A percentile compares a stretch with the other conserved stretches of the same genome.
These are phyloP conservation scores for Monosporascus sp. DNA, from an alignment of 2,329 filamentous ascomycete species.

Conservation along the genomic window DNA sequence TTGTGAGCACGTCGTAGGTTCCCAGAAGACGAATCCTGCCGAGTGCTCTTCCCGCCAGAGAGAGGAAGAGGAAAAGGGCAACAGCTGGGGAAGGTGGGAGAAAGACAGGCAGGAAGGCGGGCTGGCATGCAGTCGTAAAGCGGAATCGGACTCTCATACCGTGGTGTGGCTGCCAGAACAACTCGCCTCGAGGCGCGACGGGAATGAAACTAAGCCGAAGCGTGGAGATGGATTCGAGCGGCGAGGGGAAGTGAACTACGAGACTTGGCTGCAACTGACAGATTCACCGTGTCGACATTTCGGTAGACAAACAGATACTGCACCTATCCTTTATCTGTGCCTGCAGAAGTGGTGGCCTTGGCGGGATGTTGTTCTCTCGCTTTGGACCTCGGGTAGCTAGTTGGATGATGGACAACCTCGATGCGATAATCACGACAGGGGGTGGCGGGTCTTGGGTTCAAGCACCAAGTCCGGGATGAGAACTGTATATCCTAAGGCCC, in stretches of 20 bases:
- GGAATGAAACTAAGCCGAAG: background rate
- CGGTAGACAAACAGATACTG: background rate
- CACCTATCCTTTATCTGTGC: background rate
- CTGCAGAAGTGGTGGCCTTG: background rate
- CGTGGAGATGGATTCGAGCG: background rate
- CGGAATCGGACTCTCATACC: background rate
- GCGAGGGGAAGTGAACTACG: background rate
- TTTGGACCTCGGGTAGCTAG: background rate
- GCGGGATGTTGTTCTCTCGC: too few species aligned
- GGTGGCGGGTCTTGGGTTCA: background rate
- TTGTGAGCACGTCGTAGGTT: too few species aligned
- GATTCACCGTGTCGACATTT: background rate
- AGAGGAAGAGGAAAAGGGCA: background rate
- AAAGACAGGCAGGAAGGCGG: too few species aligned
- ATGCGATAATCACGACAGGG: too few species aligned
- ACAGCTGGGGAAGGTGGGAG: background rate
- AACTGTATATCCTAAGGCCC: background rate
- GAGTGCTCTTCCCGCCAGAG: too few species aligned
- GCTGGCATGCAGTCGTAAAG: too few species aligned
- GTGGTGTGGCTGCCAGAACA: conserved; percentile 9
- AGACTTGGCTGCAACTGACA: background rate
- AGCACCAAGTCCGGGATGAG: background rate
- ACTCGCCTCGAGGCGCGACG: background rate
- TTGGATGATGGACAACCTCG: background rate
- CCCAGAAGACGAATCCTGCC: too few species aligned